These are phyloP conservation scores for Aspergillus sp. DNA, from an alignment of 2,329 filamentous ascomycete genomes.

Conservation along the genomic window DNA sequence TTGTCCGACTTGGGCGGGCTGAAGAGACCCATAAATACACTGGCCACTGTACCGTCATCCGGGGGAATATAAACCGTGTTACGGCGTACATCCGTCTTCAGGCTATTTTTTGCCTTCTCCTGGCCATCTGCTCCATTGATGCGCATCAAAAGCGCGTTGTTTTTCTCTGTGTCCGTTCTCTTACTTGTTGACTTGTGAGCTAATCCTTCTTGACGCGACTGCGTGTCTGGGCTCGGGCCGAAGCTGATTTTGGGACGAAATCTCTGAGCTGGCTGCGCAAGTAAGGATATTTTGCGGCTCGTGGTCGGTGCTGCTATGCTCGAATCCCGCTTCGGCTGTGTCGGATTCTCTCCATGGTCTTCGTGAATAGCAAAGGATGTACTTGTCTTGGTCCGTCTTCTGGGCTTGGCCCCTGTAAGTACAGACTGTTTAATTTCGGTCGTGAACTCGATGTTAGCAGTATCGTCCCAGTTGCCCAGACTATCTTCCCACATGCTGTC, in stretches of 20 bases:
- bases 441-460: slow-evolving; percentile 44
- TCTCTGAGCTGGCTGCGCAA: slow-evolving; percentile 45
- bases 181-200: slow-evolving; percentile 9
- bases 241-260: slow-evolving; percentile 39
- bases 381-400: slow-evolving; percentile 29
- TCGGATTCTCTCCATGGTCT: slow-evolving; percentile 28
- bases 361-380: slow-evolving; percentile 44
- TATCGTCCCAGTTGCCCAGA: slow-evolving; percentile 34
- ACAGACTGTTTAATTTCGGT: slow-evolving; percentile 39
- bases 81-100: slow-evolving; percentile 38
- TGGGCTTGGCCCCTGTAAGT: slow-evolving; percentile 32
- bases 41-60: slow-evolving; percentile 46
- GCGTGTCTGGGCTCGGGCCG: slow-evolving; percentile 23
- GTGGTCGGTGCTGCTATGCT: slow-evolving; percentile 13
- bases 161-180: slow-evolving; percentile 16
- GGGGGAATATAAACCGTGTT: slow-evolving; percentile 47
- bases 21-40: slow-evolving; percentile 48
- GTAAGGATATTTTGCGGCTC: slow-evolving; percentile 36
- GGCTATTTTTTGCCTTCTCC: slow-evolving; percentile 14
- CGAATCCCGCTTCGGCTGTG: slow-evolving; percentile 22
- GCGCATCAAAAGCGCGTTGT: slow-evolving; percentile 20
- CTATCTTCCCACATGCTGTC: slow-evolving; percentile 30
- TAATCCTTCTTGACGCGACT: slow-evolving; percentile 14
- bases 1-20: slow-evolving; percentile 40
- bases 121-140: slow-evolving; percentile 14